Percentiles rank a stretch among this genome's conserved stretches.
Evolutionary conservation across 1,284 basidiomycete genomes (phyloP).

Genomic region (Sporisorium scitamineum): DNA sequence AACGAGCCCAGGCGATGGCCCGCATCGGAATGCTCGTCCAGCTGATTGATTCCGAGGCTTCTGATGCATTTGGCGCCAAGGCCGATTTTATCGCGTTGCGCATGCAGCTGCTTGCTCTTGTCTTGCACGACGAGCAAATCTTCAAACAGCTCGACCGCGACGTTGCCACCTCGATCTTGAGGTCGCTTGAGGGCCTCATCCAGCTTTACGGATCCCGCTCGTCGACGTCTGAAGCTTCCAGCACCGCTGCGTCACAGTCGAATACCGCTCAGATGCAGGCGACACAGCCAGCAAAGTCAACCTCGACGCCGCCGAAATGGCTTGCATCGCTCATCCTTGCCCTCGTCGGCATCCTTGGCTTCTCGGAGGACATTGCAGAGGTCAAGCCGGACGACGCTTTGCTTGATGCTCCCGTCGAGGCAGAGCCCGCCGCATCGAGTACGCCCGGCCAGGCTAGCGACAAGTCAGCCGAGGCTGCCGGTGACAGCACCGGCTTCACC

Average conservation of each 20-base stretch:
- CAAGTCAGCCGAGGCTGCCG: not conserved
- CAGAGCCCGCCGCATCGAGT: not conserved
- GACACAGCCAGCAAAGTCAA: not conserved
- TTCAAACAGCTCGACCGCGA: constrained; percentile 76
- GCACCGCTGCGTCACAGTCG: not conserved
- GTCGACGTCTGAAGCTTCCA: constrained; percentile 46
- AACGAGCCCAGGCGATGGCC: constrained; percentile 23
- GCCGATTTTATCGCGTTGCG: constrained; percentile 76
- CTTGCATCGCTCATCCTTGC: constrained; percentile 46
- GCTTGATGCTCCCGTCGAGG: constrained; percentile 19
- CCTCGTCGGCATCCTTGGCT: constrained; percentile 74
- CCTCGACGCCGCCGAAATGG: constrained; percentile 36
- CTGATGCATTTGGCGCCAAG: constrained; percentile 34
- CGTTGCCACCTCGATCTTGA: constrained; percentile 66
- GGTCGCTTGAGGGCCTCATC: constrained; percentile 35
- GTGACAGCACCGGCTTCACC: not conserved
- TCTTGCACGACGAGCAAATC: constrained; percentile 78
- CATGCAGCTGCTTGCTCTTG: constrained; percentile 85
- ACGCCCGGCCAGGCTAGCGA: not conserved
- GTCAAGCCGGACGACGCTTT: constrained; percentile 70
- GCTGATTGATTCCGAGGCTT: constrained; percentile 31
- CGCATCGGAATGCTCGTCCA: constrained; percentile 42
- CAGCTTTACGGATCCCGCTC: constrained; percentile 28
- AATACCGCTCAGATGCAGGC: not conserved
- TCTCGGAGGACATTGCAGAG: constrained; percentile 78